Evolutionary conservation across 202 grass and related monocot genomes (phyloP).

Genomic region (Brachypodium distachyon): DNA sequence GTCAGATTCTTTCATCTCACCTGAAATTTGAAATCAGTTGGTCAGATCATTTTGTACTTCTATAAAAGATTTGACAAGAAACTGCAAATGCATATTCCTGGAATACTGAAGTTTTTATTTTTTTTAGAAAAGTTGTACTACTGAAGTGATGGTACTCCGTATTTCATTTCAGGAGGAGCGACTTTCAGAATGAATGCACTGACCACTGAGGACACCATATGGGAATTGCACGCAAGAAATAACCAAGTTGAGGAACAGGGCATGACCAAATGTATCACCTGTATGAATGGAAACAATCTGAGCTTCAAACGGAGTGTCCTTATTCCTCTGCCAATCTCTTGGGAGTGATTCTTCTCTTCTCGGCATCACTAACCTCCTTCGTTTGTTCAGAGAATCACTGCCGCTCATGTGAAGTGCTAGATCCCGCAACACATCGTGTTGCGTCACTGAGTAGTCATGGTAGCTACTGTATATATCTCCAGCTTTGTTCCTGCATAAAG

Average conservation of each 20-base stretch:
- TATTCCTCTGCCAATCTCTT: slow-evolving; percentile 77
- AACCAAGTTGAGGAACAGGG: background rate
- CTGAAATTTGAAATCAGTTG: slow-evolving; percentile 34
- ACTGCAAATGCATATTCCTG: background rate
- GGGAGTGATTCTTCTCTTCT: slow-evolving; percentile 83
- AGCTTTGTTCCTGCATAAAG: slow-evolving; percentile 67
- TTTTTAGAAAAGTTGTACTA: background rate
- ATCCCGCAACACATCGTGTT: slow-evolving; percentile 94
- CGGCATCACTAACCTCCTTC: slow-evolving; percentile 65
- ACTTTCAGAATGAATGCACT: background rate
- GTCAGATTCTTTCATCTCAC: slow-evolving; percentile 91
- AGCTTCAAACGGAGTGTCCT: slow-evolving; percentile 57
- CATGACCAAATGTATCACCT: slow-evolving; percentile 32
- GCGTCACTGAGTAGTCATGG: slow-evolving; percentile 68
- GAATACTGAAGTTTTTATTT: background rate
- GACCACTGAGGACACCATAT: background rate
- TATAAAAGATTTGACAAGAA: background rate
- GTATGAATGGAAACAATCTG: slow-evolving; percentile 98
- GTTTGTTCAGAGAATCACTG: slow-evolving; percentile 41
- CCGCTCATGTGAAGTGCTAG: slow-evolving; percentile 80
- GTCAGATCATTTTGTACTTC: slow-evolving; percentile 22
- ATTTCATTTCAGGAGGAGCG: background rate
- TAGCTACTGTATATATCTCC: slow-evolving; percentile 93
- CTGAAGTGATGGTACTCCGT: background rate
- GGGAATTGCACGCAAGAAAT: background rate